Conservation (phyloP, 352 stramenopile species). For the Globisporangium perplexum region DNA sequence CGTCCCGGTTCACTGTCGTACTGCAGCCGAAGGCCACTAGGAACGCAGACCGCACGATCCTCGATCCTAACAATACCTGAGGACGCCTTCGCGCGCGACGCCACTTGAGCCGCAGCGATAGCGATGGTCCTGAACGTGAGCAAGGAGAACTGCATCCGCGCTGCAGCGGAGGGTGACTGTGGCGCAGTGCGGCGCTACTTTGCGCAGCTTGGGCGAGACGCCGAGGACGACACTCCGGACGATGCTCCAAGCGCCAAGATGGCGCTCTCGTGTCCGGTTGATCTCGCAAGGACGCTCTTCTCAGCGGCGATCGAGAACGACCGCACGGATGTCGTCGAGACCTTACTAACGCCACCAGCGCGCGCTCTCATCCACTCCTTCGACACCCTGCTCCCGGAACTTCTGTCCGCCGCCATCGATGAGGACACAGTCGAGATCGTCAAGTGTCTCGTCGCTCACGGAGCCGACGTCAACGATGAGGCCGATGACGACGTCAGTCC, state of each 20-base stretch:
- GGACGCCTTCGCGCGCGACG: too few species aligned
- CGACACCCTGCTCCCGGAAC: neutral
- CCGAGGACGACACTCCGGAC: too few species aligned
- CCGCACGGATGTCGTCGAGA: neutral
- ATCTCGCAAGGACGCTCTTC: constrained; percentile 2
- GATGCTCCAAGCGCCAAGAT: too few species aligned
- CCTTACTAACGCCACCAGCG: neutral
- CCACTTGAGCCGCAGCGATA: too few species aligned
- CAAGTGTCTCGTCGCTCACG: neutral
- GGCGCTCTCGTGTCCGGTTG: neutral
- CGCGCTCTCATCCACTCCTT: too few species aligned
- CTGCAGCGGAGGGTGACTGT: neutral
- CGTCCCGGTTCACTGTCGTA: too few species aligned
- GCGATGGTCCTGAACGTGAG: neutral
- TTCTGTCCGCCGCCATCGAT: neutral
- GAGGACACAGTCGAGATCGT: constrained; percentile 1
- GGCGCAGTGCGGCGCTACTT: constrained; percentile 2
- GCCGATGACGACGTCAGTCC: neutral
- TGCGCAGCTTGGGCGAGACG: neutral
- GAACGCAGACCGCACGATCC: too few species aligned
- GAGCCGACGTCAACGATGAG: neutral
- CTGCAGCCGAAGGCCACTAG: too few species aligned
- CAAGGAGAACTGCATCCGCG: constrained; percentile 6
- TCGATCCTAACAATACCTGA: too few species aligned
- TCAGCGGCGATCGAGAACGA: constrained; percentile 2